A percentile compares a stretch with the other conserved stretches of the same genome.
Evolutionary conservation across 495 filamentous ascomycete genomes (phyloP).

Genomic region (Daldinia childiae): DNA sequence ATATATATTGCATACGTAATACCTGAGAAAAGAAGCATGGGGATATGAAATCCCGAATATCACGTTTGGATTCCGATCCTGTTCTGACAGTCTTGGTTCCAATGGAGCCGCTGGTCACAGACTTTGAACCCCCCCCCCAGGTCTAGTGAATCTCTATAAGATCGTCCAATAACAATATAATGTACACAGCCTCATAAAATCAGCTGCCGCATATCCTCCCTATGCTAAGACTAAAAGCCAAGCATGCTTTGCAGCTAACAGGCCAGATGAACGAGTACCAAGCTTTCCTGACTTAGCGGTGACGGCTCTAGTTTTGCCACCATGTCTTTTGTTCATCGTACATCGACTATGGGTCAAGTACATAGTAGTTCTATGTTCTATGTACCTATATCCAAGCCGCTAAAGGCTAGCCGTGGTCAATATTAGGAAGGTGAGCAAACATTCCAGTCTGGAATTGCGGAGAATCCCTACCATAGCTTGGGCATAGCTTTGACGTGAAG

Average conservation of each 20-base stretch:
- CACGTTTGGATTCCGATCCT: slow-evolving; percentile 23
- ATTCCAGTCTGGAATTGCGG: slow-evolving; percentile 40
- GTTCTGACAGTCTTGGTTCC: slow-evolving; percentile 12
- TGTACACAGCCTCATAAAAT: slow-evolving; percentile 29
- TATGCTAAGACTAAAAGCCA: slow-evolving; percentile 21
- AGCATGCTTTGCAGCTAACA: slow-evolving; percentile 27
- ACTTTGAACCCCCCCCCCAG: slow-evolving; percentile 21
- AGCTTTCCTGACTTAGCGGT: slow-evolving; percentile 36
- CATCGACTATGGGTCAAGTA: not conserved
- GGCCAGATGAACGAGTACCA: slow-evolving; percentile 24
- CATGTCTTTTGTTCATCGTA: slow-evolving; percentile 26
- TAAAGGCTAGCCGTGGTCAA: slow-evolving; percentile 18
- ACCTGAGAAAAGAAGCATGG: slow-evolving; percentile 3
- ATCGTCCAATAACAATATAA: slow-evolving; percentile 22
- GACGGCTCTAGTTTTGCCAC: slow-evolving; percentile 33
- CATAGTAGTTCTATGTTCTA: slow-evolving; percentile 9
- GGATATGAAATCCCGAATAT: slow-evolving; percentile 20
- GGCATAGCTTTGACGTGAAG: slow-evolving; percentile 34
- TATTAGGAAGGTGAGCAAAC: slow-evolving; percentile 44
- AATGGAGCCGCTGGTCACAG: slow-evolving; percentile 18
- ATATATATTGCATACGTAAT: not conserved
- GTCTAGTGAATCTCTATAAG: slow-evolving; percentile 12
- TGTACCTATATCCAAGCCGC: slow-evolving; percentile 24
- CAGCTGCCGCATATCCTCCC: slow-evolving; percentile 26
- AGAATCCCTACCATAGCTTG: slow-evolving; percentile 40